Conservation (phyloP, 768 basidiomycete species). For the Tylopilus felleus region DNA sequence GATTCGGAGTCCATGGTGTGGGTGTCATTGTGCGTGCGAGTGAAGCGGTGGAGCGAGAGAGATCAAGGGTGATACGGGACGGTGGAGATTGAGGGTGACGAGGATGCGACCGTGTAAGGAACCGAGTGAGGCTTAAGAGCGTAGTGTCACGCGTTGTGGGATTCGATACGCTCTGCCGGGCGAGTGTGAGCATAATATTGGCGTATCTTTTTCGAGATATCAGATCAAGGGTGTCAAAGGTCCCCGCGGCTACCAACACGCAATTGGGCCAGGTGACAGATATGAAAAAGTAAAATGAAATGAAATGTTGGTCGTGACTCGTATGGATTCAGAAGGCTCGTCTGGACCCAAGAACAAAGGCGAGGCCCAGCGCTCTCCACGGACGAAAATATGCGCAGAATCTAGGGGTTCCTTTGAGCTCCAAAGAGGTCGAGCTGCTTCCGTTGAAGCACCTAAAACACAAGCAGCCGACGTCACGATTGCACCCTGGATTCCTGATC, state of each 20-base stretch:
- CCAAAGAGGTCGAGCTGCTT: not conserved
- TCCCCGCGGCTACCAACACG: constrained; percentile 15
- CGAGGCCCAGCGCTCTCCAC: not conserved
- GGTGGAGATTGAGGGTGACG: constrained; percentile 8
- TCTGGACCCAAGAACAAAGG: constrained; percentile 7
- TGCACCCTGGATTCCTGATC: not conserved
- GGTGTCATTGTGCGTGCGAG: constrained; percentile 32
- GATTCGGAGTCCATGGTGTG: constrained; percentile 51
- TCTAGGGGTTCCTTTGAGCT: constrained; percentile 7
- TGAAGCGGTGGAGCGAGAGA: constrained; percentile 6
- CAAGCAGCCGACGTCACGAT: not conserved
- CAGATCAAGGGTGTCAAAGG: constrained; percentile 31
- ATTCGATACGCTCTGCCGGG: constrained; percentile 13
- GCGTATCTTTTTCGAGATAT: constrained; percentile 20
- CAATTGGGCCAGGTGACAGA: constrained; percentile 18
- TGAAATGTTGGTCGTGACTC: not conserved
- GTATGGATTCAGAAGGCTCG: not conserved
- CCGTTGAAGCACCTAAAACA: not conserved
- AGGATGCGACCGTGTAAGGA: constrained; percentile 8
- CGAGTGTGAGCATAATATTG: constrained; percentile 12
- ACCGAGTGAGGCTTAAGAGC: constrained; percentile 19
- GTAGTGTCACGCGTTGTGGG: constrained; percentile 19
- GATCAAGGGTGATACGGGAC: not conserved
- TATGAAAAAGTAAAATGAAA: constrained; percentile 11
- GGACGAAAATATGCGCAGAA: not conserved